Conservation (phyloP, 805 yeast genomes). For the Candida oleophila region DNA sequence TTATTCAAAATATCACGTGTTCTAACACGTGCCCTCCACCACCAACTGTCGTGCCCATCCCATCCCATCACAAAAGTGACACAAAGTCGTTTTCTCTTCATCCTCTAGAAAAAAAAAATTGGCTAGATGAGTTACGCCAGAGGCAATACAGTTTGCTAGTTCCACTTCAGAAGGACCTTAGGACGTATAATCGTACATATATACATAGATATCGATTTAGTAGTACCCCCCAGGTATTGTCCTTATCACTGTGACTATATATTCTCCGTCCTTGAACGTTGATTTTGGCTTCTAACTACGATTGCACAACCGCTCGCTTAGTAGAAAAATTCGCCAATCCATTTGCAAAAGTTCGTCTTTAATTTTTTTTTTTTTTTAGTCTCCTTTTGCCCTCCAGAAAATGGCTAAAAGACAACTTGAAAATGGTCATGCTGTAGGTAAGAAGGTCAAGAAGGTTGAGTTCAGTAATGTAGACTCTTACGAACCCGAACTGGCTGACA, state of each 20-base stretch:
- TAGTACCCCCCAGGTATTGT: neutral
- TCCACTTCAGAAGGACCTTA: neutral
- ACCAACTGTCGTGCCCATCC: neutral
- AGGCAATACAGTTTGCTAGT: neutral
- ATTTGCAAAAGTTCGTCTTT: too few relatives aligned
- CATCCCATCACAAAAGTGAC: neutral
- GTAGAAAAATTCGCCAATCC: too few relatives aligned
- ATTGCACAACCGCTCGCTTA: neutral
- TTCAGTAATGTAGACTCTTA: neutral
- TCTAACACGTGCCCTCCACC: neutral
- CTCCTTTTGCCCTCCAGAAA: too few relatives aligned
- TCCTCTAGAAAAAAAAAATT: neutral
- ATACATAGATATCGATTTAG: neutral
- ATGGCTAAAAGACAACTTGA: constrained; percentile 1
- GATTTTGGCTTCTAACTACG: too few relatives aligned
- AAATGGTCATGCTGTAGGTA: neutral
- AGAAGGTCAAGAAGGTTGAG: neutral
- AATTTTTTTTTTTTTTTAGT: too few relatives aligned
- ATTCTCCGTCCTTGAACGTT: neutral
- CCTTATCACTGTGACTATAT: neutral
- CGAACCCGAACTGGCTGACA: neutral
- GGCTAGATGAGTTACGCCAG: neutral
- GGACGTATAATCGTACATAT: neutral
- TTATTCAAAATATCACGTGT: neutral
- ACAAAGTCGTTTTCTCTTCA: neutral